Evolutionary conservation across 2,329 filamentous ascomycete species (phyloP).

Genomic region (Pezicula rhizophila): DNA sequence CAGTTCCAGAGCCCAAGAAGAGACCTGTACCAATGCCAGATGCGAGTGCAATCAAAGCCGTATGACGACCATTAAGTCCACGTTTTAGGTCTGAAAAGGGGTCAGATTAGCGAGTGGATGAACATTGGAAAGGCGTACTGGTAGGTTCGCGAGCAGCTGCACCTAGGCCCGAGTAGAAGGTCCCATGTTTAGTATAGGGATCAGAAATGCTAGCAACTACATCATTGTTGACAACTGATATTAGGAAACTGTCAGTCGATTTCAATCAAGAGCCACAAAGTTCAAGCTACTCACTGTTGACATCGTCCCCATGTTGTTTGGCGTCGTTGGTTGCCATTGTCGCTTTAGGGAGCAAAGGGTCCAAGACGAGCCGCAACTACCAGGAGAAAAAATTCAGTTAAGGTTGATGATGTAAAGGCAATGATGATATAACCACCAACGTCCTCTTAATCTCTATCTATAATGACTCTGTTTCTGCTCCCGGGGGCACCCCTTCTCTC

Average conservation of each 20-base stretch:
- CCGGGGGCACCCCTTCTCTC: too few species aligned
- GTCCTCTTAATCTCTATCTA: too few species aligned
- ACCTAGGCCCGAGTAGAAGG: not conserved
- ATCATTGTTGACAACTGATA: not conserved
- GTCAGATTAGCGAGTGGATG: not conserved
- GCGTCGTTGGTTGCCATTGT: not conserved
- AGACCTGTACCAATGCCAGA: constrained; percentile 39
- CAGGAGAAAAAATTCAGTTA: too few species aligned
- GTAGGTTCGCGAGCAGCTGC: not conserved
- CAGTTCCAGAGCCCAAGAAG: constrained; percentile 37
- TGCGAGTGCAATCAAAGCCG: constrained; percentile 35
- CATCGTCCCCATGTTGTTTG: not conserved
- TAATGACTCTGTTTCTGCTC: too few species aligned
- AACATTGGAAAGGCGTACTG: not conserved
- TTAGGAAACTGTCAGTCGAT: not conserved
- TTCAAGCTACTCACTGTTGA: not conserved
- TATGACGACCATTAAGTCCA: constrained; percentile 32
- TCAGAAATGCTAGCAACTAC: not conserved
- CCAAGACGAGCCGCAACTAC: not conserved
- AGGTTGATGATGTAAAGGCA: too few species aligned
- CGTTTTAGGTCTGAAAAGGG: not conserved
- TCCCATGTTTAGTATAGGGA: not conserved
- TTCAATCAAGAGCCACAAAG: not conserved
- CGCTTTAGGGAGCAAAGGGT: not conserved
- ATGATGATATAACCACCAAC: too few species aligned